Percentiles rank a stretch among this genome's conserved stretches.
These are phyloP conservation scores for Boletus eberwhitei DNA, from an alignment of 768 basidiomycete genomes.

Conservation along the genomic window DNA sequence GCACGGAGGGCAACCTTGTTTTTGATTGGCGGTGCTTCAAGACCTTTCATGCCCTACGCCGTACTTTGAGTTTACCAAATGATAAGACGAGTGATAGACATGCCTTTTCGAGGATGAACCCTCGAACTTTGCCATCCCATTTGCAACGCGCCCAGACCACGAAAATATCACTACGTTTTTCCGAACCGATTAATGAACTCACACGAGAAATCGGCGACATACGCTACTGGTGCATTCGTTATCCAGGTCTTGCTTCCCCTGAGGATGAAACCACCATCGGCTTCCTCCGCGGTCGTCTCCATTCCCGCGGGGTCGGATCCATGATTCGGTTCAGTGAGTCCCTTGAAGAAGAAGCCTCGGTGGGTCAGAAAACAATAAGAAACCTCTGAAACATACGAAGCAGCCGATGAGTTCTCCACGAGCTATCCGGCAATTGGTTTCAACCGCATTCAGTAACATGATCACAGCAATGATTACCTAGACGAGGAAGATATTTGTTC, in stretches of 20 bases:
- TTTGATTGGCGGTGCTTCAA: slow-evolving; percentile 84
- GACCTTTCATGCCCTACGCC: slow-evolving; percentile 72
- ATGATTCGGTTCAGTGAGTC: slow-evolving; percentile 94
- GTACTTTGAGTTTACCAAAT: not conserved
- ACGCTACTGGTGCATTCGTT: slow-evolving; percentile 89
- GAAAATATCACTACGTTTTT: slow-evolving; percentile 67
- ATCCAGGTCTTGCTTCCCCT: slow-evolving; percentile 99
- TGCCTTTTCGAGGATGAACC: slow-evolving; percentile 90
- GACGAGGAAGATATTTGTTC: slow-evolving; percentile 81
- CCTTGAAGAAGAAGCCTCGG: slow-evolving; percentile 44
- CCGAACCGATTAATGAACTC: slow-evolving; percentile 8
- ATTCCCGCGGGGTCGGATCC: slow-evolving; percentile 98
- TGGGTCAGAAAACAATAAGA: not conserved
- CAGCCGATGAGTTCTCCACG: slow-evolving; percentile 87
- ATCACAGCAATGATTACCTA: slow-evolving; percentile 47
- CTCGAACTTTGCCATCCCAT: slow-evolving; percentile 89
- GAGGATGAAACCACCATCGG: slow-evolving; percentile 79
- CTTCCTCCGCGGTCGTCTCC: slow-evolving; percentile 88
- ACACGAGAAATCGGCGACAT: slow-evolving; percentile 29
- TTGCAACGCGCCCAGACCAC: slow-evolving; percentile 93
- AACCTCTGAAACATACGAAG: slow-evolving; percentile 59
- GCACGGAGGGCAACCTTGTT: slow-evolving; percentile 91
- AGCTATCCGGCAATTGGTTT: slow-evolving; percentile 40
- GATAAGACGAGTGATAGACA: not conserved
- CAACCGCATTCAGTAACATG: not conserved